phyloP scores from a whole-genome alignment of 495 filamentous ascomycete genomes.

The Penicillium robsamsonii region DNA sequence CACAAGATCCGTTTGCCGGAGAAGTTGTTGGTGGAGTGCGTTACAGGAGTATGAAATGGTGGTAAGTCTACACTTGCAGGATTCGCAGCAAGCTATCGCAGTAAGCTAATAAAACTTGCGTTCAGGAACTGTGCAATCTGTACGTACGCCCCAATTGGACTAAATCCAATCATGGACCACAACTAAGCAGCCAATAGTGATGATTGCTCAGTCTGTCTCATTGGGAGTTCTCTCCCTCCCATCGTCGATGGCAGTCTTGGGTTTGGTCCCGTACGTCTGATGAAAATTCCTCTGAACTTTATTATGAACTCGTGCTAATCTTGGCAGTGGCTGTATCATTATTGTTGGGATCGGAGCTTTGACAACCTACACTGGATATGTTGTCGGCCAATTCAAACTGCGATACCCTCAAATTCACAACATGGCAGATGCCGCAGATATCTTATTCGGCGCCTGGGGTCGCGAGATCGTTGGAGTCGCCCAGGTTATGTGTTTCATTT shows the following conservation, averaged over 20 bases:
- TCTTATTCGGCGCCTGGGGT: conserved; percentile 62
- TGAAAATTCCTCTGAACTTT: neutral
- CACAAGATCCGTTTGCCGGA: neutral
- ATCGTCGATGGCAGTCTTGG: conserved; percentile 57
- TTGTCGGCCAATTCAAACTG: conserved; percentile 27
- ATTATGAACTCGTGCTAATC: neutral
- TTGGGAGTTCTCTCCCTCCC: conserved; percentile 61
- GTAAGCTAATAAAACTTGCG: neutral
- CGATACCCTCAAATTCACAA: conserved; percentile 28
- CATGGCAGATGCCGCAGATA: conserved; percentile 65
- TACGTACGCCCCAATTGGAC: neutral
- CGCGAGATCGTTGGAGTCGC: conserved; percentile 60
- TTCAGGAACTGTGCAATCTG: conserved; percentile 4
- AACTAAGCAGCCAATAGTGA: conserved; percentile 29
- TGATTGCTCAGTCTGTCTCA: conserved; percentile 64
- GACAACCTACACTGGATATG: conserved; percentile 23
- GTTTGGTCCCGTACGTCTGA: conserved; percentile 47
- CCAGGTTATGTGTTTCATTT: conserved; percentile 62
- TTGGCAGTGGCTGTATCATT: conserved; percentile 1
- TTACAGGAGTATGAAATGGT: conserved; percentile 6
- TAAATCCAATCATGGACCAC: neutral
- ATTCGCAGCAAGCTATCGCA: neutral
- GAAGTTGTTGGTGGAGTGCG: neutral
- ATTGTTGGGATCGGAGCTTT: neutral
- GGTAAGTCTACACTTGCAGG: neutral